Evolutionary conservation across 169 alveolate genomes (phyloP), one percentile per base, ranked within the genome.

Genomic region (Plasmodium vivax): DNA sequence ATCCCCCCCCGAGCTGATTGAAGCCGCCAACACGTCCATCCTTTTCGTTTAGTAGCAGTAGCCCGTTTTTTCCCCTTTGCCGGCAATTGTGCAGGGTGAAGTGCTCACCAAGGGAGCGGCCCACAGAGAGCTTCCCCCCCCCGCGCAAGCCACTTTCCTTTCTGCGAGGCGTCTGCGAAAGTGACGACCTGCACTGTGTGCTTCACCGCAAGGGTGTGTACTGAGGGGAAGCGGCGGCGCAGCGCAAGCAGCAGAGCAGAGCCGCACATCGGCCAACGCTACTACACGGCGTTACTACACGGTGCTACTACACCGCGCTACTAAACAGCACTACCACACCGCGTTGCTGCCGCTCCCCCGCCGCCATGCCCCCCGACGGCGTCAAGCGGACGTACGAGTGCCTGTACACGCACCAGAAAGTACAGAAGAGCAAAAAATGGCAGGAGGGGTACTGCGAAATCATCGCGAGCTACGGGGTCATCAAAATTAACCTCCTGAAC

Each of bases 341-440:
- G 47, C 47, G 47, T 6, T 9, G 7, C 58, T 10, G 4, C 58
- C 5, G 58, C 58, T 14, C 3, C 27, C 5, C 51, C 51, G 12
- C 56, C 43, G 41, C 43, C 14, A 87, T 87, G 93, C 19, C 14
- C 56, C 62, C 16, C 45, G 27, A 77, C 47, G 38, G 19, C 16
- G 80, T 77, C 12, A 87, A 87, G 43, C 77, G 93, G 71, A 87
- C 93, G 4, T 87, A 87, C 27, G 87, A 87, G 41, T 87, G 93
- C 85, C 68, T 87, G 38, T 87, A 87, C 34, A 87, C 93, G 34
- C 93, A 87, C 72, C 93, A 87, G 72, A 87, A 87, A 58, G 54
- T 43, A 54, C 93, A 87, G 41, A 87, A 87, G 45, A 87, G 45
- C 45, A 87, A 87, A 77, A 87, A 87, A 87, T 87, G 93, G 93